A percentile compares a stretch with the other conserved stretches of the same genome.
Conservation (phyloP, 2,329 filamentous ascomycete genomes). For the Fusarium sp. region DNA sequence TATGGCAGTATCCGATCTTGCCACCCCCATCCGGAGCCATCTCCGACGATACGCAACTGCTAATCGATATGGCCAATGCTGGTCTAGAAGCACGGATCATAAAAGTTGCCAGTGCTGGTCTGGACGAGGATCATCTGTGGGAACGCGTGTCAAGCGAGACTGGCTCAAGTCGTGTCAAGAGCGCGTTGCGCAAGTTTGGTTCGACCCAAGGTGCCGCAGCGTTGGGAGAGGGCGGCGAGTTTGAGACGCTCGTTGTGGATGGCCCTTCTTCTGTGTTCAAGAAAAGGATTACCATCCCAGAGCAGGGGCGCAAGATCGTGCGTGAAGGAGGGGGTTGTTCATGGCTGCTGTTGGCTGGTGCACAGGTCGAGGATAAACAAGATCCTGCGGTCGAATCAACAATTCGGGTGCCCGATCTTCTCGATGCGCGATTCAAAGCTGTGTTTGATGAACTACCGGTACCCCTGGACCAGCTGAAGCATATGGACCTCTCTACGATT, state of each 20-base stretch:
- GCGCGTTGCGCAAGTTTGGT: conserved; percentile 74
- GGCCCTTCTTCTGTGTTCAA: conserved; percentile 81
- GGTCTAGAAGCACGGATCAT: conserved; percentile 90
- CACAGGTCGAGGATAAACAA: conserved; percentile 62
- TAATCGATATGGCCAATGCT: conserved; percentile 82
- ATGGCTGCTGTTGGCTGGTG: conserved; percentile 73
- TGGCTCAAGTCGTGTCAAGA: conserved; percentile 60
- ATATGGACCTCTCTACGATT: conserved; percentile 8
- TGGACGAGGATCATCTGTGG: conserved; percentile 86
- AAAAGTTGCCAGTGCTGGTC: conserved; percentile 91
- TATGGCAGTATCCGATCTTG: conserved; percentile 90
- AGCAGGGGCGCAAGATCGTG: conserved; percentile 63
- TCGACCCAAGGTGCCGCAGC: conserved; percentile 72
- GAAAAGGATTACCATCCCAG: conserved; percentile 71
- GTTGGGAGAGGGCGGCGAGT: conserved; percentile 93
- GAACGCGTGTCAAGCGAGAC: conserved; percentile 73
- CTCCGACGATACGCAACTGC: conserved; percentile 65
- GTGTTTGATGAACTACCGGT: conserved; percentile 51
- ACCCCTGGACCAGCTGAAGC: conserved; percentile 13
- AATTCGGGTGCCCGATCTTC: conserved; percentile 69
- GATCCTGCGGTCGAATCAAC: conserved; percentile 27
- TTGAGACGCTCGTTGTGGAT: conserved; percentile 89
- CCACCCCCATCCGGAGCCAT: conserved; percentile 57
- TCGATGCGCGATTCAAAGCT: conserved; percentile 70
- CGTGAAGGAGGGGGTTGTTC: conserved; percentile 80